phyloP scores from a whole-genome alignment of 257 asterid genomes.

The Salvia hispanica region DNA sequence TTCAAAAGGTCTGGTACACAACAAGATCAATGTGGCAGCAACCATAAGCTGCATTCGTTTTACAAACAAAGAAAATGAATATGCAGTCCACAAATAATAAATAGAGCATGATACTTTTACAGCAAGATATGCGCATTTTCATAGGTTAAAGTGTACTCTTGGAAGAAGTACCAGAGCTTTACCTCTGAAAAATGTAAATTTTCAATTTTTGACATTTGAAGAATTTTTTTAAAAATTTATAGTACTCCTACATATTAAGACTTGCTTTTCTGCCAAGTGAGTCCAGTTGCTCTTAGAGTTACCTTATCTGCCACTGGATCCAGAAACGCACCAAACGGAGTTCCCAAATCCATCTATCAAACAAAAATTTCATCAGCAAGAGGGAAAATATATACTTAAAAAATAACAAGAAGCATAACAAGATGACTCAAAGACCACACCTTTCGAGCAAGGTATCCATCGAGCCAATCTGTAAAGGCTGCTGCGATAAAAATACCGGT shows the following conservation, averaged over 20 bases:
- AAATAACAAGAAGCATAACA: slow-evolving; percentile 10
- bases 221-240: not conserved
- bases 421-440: slow-evolving; percentile 38
- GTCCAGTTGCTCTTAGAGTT: slow-evolving; percentile 10
- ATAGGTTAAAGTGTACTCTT: not conserved
- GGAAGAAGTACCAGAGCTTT: not conserved
- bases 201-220: not conserved
- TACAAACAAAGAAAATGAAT: slow-evolving; percentile 5
- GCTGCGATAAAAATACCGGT: slow-evolving; percentile 73
- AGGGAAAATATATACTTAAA: not conserved
- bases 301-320: slow-evolving; percentile 97
- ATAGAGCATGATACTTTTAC: not conserved
- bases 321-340: slow-evolving; percentile 87
- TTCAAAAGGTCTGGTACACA: slow-evolving; percentile 74
- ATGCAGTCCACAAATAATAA: slow-evolving; percentile 4
- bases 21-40: slow-evolving; percentile 81
- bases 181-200: not conserved
- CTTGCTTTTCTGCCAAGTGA: not conserved
- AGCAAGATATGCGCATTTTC: slow-evolving; percentile 1
- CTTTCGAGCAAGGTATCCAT: slow-evolving; percentile 90
- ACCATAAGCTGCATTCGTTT: slow-evolving; percentile 73
- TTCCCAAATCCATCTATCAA: slow-evolving; percentile 76
- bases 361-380: slow-evolving; percentile 22
- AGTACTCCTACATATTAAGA: no score
- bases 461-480: slow-evolving; percentile 93